Evolutionary conservation across 2,329 filamentous ascomycete genomes (phyloP), one percentile per base, ranked within the genome.

Genomic region (Neonectria faginata): DNA sequence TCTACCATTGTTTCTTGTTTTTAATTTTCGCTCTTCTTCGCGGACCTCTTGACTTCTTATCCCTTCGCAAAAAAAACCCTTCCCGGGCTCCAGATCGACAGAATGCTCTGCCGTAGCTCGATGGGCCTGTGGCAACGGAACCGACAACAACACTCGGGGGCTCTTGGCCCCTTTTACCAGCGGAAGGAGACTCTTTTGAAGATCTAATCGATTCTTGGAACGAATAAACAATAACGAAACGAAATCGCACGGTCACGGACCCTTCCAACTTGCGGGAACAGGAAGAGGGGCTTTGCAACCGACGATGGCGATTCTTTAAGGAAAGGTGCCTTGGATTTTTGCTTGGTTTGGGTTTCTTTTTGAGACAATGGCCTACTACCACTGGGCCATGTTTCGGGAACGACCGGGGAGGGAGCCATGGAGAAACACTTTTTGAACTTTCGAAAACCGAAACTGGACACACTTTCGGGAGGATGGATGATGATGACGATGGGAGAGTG

Each of bases 201-300:
- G 61, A 64, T 52, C 56, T 64, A 62, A 57, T 64, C 56, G 50
- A 59, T 63, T 62, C 53, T 44, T 64, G 56, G 60, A 64, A 64
- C 56, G 56, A 58, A 64, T 53, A 44, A 55, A 56, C 44, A 33
- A 33, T 41, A 54, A 56, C 48, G 48, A 36, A 54, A 51, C 44
- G 50, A 51, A 44, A 51, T 64, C 56, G 51, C 16, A 18, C 36
- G 56, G 56, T 22, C 44, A 45, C 25, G 36, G 29, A 47, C 14
- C 51, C 56, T 22, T 27, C 54, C 27, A 39, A 52, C 33, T 64
- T 64, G 45, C 50, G 56, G 61, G 61, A 54, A 62, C 36, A 59
- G 51, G 44, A 44, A 56, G 48, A 36, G 61, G 42, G 57, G 31
- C 8, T 39, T 41, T 20, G n/a, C 20, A 41, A 55, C 61, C 22